Evolutionary conservation across 176 grass and related monocot species (phyloP), one percentile per base, ranked within the genome.

Genomic region (Puccinellia tenuiflora): DNA sequence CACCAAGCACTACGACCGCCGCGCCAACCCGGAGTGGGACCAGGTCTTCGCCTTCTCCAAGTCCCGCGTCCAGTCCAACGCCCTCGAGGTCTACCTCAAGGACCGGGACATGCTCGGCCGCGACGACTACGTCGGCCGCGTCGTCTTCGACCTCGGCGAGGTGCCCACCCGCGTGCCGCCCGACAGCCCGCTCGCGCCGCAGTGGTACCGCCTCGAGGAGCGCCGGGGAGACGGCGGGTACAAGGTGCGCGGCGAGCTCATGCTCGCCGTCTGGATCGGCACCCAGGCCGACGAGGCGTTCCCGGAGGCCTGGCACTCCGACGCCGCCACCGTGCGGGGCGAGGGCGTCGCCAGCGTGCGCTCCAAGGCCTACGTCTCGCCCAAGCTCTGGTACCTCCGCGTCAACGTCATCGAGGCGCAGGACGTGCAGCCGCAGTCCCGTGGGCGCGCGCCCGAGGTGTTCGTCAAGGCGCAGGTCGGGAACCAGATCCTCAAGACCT

Each of bases 311-410:
- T 94, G 95, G 95, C 90, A 98, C 88, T 91, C 92, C 0, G 95
- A 94, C 90, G 95, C 95, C 8, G 95, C 92, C 33, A 54, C 82
- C 7, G 90, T 91, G 50, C 84, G 86, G 38, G 90, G 90, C 9
- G 90, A 91, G 65, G 90, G 90, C 52, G 86, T 93, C 3, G 37
- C 88, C 17, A 90, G 86, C 76, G 88, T 93, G 6, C 84, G 92
- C 6, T 95, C 95, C 54, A 98, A 98, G 84, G 92, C 88, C 28
- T 98, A 98, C 37, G 88, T 93, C 5, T 94, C 95, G 1, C 95
- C 95, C 37, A 94, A 95, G 86, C 90, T 98, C 6, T 98, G 95
- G 92, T 95, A 98, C 78, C 92, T 98, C 81, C 89, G 95, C 29
- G 92, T 94, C 0, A 93, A 98, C 46, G 82, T 98, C 2, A 93